These are phyloP conservation scores for Kondoa malvinella DNA, from an alignment of 768 basidiomycete species.

Conservation along the genomic window DNA sequence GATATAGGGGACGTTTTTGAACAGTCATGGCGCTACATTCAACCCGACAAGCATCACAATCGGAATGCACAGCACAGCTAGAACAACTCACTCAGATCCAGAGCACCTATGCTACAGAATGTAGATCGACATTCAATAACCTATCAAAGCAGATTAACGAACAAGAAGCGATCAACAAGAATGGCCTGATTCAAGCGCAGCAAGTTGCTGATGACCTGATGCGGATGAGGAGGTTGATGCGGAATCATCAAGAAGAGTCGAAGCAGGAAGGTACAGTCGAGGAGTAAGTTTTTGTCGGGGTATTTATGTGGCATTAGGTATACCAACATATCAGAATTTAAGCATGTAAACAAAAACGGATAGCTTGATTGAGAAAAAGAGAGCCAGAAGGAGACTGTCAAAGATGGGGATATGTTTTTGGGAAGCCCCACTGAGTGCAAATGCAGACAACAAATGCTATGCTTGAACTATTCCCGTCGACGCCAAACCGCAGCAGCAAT, in stretches of 20 bases:
- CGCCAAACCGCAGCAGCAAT: too few relatives aligned
- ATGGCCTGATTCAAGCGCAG: background rate
- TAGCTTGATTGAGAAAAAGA: too few relatives aligned
- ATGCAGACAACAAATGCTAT: too few relatives aligned
- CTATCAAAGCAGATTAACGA: constrained; percentile 9
- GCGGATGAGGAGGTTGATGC: constrained; percentile 7
- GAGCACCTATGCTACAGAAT: background rate
- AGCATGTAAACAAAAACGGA: too few relatives aligned
- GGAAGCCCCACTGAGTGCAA: too few relatives aligned
- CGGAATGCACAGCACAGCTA: background rate
- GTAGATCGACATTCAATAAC: background rate
- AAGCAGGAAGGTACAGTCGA: background rate
- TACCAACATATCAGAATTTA: too few relatives aligned
- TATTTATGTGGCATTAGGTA: too few relatives aligned
- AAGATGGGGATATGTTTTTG: too few relatives aligned
- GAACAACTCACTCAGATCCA: background rate
- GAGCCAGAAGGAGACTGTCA: too few relatives aligned
- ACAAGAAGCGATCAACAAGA: constrained; percentile 2
- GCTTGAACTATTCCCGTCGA: too few relatives aligned
- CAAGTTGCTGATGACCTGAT: constrained; percentile 3
- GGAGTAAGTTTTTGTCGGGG: too few relatives aligned
- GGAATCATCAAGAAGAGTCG: constrained; percentile 4
- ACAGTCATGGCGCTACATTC: background rate
- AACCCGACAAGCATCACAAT: background rate
- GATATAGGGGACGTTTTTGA: background rate